Evolutionary conservation across 768 basidiomycete genomes (phyloP).

Genomic region (Mycena olivaceomarginata): DNA sequence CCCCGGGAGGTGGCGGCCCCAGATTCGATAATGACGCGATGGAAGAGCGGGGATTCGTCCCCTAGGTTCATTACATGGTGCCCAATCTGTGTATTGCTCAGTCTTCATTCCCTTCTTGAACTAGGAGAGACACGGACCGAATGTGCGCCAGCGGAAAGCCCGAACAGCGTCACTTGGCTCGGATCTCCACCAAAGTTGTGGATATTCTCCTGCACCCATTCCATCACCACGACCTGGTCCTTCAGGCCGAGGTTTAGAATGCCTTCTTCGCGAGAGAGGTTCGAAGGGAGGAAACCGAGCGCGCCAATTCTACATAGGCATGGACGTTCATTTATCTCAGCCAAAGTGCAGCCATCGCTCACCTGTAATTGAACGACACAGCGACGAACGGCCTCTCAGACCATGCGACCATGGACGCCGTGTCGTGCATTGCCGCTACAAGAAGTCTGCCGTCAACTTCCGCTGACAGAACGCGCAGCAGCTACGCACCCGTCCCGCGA

Average conservation of each 20-base stretch:
- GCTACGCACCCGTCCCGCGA: conserved; percentile 10
- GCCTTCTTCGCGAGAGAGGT: conserved; percentile 1
- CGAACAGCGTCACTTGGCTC: conserved; percentile 19
- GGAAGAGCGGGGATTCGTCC: conserved; percentile 7
- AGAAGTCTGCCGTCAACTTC: background rate
- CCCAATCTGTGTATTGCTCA: background rate
- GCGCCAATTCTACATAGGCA: conserved; percentile 1
- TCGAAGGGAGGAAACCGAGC: conserved; percentile 16
- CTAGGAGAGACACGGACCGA: background rate
- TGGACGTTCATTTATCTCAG: background rate
- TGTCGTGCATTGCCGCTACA: conserved; percentile 22
- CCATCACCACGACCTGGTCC: conserved; percentile 13
- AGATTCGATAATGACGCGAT: conserved; percentile 15
- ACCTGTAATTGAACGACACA: conserved; percentile 25
- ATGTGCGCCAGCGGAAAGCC: conserved; percentile 25
- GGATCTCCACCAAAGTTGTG: conserved; percentile 14
- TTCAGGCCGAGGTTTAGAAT: conserved; percentile 18
- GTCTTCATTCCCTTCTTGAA: background rate
- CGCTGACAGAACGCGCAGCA: background rate
- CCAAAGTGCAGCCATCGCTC: background rate
- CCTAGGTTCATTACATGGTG: conserved; percentile 11
- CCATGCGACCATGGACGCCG: conserved; percentile 24
- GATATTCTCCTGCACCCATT: conserved; percentile 26
- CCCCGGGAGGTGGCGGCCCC: background rate
- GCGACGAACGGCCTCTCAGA: conserved; percentile 18